Conservation (phyloP, 2,329 filamentous ascomycete genomes). For the Venturia pyrina region DNA sequence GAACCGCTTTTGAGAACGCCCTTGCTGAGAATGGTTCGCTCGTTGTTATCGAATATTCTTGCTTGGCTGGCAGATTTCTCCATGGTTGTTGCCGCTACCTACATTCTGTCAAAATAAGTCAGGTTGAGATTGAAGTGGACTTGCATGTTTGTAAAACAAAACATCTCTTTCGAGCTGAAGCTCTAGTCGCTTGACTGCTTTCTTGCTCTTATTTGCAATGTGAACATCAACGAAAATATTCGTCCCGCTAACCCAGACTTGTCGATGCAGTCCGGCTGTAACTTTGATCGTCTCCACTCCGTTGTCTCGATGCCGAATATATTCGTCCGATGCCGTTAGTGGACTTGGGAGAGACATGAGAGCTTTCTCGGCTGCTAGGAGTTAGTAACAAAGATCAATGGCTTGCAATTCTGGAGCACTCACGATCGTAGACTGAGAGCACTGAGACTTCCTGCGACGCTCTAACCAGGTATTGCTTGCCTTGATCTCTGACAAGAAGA, state of each 20-base stretch:
- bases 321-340: conserved; percentile 40
- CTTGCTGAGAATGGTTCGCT: conserved; percentile 37
- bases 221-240: conserved; percentile 46
- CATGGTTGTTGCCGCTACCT: conserved; percentile 38
- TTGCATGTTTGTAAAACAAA: conserved; percentile 40
- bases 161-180: conserved; percentile 42
- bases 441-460: conserved; percentile 40
- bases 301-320: conserved; percentile 29
- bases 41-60: conserved; percentile 43
- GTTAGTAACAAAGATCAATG: conserved; percentile 13
- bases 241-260: conserved; percentile 48
- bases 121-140: conserved; percentile 16
- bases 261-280: conserved; percentile 45
- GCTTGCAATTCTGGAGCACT: conserved; percentile 15
- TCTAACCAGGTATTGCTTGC: conserved; percentile 39
- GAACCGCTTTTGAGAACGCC: conserved; percentile 32
- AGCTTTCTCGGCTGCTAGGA: conserved; percentile 39
- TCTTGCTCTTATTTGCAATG: conserved; percentile 40
- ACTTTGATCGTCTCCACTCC: conserved; percentile 36
- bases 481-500: conserved; percentile 37
- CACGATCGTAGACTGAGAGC: conserved; percentile 45
- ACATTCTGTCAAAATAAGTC: conserved; percentile 18
- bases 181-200: conserved; percentile 40
- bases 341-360: conserved; percentile 43
- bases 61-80: conserved; percentile 41